Conservation (phyloP, 225 moss, liverwort and hornwort species). For the Anthoceros angustus region DNA sequence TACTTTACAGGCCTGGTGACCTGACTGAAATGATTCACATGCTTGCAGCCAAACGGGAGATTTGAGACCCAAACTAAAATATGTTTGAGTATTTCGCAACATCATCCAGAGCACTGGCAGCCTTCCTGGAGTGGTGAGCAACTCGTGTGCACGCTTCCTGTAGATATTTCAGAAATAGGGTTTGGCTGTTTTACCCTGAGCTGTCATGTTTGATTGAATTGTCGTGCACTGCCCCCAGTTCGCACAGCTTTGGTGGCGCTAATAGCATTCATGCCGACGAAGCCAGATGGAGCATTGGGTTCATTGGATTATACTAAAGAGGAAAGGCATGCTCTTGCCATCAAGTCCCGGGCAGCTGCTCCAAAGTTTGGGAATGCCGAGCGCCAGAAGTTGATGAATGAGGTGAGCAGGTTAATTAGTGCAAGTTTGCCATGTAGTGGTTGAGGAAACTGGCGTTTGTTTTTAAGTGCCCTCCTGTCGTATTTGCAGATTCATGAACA, state of each 20-base stretch:
- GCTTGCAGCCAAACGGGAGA: conserved; percentile 67
- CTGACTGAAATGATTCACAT: too few relatives aligned
- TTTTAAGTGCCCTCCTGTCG: not conserved
- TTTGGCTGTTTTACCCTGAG: not conserved
- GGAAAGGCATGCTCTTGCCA: conserved; percentile 72
- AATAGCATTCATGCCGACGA: conserved; percentile 97
- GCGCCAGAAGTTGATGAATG: conserved; percentile 88
- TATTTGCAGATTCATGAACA: conserved; percentile 52
- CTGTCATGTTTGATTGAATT: conserved; percentile 1
- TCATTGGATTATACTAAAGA: conserved; percentile 92
- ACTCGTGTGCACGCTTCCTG: not conserved
- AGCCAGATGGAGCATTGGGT: conserved; percentile 91
- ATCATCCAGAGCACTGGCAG: conserved; percentile 99
- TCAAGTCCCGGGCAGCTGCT: conserved; percentile 55
- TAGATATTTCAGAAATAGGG: not conserved
- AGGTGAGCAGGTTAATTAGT: conserved; percentile 7
- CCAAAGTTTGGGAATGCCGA: conserved; percentile 80
- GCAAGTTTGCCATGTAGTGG: not conserved
- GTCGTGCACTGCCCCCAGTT: conserved; percentile 25
- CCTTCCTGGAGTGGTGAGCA: conserved; percentile 83
- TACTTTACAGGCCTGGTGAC: not conserved
- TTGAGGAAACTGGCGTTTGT: not conserved
- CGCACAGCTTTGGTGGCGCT: conserved; percentile 90
- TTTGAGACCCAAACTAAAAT: conserved; percentile 98
- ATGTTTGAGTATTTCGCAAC: conserved; percentile 93